Evolutionary conservation across 768 basidiomycete species (phyloP).

Genomic region (Termitomyces sp.): DNA sequence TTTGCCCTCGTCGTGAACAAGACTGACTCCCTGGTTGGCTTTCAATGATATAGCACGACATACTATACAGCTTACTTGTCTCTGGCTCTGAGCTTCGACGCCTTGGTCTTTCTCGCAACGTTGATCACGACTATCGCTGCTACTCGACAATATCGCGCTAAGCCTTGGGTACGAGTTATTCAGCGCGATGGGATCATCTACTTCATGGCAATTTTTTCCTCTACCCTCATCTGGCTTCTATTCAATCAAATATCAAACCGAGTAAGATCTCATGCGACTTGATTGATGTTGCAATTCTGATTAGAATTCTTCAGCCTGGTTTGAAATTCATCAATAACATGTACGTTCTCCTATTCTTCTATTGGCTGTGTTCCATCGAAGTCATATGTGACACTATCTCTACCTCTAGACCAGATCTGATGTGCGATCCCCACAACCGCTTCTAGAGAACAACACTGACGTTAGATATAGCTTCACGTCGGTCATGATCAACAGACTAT

Average conservation of each 20-base stretch:
- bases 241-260: neutral
- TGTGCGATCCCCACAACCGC: neutral
- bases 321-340: conserved; percentile 8
- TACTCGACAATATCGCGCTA: conserved; percentile 5
- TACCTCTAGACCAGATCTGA: conserved; percentile 6
- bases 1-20: no score
- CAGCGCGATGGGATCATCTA: conserved; percentile 18
- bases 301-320: neutral
- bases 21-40: neutral
- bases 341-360: neutral
- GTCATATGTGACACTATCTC: neutral
- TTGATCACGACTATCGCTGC: conserved; percentile 10
- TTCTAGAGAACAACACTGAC: neutral
- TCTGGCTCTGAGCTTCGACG: conserved; percentile 15
- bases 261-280: neutral
- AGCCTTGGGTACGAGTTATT: conserved; percentile 14
- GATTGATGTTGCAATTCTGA: neutral
- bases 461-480: conserved; percentile 14
- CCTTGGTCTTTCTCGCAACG: conserved; percentile 14
- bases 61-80: conserved; percentile 11
- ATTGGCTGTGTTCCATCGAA: neutral
- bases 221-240: conserved; percentile 16
- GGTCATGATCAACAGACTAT: conserved; percentile 18
- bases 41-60: neutral
- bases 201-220: conserved; percentile 20